phyloP scores from a whole-genome alignment of 768 basidiomycete genomes.

The Tulasnella sp. region DNA sequence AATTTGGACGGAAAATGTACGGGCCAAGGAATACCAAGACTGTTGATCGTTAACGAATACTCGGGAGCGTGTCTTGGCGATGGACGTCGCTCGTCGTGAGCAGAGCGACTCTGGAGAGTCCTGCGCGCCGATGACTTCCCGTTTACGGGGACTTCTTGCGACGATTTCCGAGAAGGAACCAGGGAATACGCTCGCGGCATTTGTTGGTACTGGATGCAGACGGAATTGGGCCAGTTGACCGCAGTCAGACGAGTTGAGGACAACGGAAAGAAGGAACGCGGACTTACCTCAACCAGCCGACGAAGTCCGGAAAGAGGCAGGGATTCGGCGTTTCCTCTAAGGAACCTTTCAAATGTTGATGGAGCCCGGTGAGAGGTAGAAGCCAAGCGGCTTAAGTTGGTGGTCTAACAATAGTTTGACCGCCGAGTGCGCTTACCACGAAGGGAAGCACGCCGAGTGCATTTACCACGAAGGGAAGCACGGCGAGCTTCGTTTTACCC shows the following conservation, averaged over 20 bases:
- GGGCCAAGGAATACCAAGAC: not conserved
- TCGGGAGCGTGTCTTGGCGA: slow-evolving; percentile 1
- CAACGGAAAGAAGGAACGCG: not conserved
- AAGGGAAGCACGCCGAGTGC: not conserved
- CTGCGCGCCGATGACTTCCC: not conserved
- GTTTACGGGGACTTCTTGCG: slow-evolving; percentile 9
- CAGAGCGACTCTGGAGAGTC: not conserved
- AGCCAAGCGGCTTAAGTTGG: not conserved
- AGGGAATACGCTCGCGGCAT: not conserved
- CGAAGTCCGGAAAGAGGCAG: not conserved
- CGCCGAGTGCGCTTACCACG: not conserved
- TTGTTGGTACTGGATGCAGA: not conserved
- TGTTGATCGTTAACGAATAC: not conserved
- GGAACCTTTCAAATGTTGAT: not conserved
- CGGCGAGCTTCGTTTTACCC: not conserved
- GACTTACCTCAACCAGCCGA: not conserved
- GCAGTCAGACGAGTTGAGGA: not conserved
- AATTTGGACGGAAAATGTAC: slow-evolving; percentile 1
- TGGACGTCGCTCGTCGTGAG: not conserved
- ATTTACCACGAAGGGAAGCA: not conserved
- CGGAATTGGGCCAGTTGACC: not conserved
- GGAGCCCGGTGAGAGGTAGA: not conserved
- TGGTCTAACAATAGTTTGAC: not conserved
- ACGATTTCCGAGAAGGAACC: not conserved
- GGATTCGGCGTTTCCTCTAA: not conserved